Evolutionary conservation across 495 filamentous ascomycete genomes (phyloP).

Genomic region (Tuber calosporum): DNA sequence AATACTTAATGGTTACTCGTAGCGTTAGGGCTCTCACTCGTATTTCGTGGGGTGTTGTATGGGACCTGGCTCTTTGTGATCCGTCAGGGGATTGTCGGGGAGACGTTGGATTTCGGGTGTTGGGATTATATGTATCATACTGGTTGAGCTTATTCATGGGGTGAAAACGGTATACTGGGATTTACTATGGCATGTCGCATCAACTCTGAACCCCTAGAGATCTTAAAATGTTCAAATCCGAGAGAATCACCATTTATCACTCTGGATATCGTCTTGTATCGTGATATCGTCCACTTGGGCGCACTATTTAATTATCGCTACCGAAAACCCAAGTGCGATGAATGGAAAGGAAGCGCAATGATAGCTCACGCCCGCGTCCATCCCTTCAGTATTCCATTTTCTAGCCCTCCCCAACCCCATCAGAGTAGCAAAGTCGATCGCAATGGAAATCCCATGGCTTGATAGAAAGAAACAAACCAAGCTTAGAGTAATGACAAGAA

Average conservation of each 20-base stretch:
- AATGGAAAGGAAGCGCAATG: neutral
- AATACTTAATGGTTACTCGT: too few relatives aligned
- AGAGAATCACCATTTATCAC: neutral
- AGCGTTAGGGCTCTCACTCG: neutral
- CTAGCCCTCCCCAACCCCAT: neutral
- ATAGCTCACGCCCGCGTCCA: neutral
- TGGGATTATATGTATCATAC: too few relatives aligned
- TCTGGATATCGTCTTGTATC: neutral
- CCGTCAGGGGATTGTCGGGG: neutral
- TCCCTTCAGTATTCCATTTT: neutral
- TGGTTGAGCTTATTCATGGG: too few relatives aligned
- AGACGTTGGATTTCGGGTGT: neutral
- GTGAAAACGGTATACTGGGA: too few relatives aligned
- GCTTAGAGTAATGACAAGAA: neutral
- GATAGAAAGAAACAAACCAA: neutral
- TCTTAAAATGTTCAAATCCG: neutral
- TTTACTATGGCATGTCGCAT: too few relatives aligned
- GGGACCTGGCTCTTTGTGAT: too few relatives aligned
- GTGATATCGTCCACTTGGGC: neutral
- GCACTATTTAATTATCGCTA: neutral
- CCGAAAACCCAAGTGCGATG: neutral
- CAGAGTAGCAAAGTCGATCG: neutral
- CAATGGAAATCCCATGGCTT: neutral
- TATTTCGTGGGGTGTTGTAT: neutral
- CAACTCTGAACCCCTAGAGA: neutral